phyloP scores from a whole-genome alignment of 352 stramenopile species.

The Globisporangium uncinulatum region DNA sequence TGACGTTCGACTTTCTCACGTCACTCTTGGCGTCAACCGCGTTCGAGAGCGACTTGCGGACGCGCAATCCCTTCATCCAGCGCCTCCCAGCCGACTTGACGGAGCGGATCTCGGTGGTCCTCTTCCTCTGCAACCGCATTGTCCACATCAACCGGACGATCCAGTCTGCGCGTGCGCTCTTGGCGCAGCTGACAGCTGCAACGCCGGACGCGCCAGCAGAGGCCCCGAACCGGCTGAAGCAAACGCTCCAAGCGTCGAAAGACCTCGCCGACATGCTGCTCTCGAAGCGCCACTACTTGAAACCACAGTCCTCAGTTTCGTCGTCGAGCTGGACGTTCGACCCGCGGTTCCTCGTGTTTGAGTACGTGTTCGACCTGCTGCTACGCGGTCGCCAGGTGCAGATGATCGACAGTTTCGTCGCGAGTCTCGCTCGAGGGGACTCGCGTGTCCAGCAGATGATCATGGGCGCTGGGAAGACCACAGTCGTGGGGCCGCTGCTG shows the following conservation, averaged over 20 bases:
- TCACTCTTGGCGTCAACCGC: slow-evolving; percentile 55
- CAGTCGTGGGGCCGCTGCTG: slow-evolving; percentile 97
- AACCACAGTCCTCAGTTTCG: slow-evolving; percentile 9
- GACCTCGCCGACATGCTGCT: slow-evolving; percentile 72
- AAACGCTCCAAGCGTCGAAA: slow-evolving; percentile 75
- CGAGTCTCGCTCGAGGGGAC: slow-evolving; percentile 65
- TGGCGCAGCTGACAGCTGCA: slow-evolving; percentile 16
- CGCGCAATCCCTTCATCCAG: slow-evolving; percentile 62
- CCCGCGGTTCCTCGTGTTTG: slow-evolving; percentile 98
- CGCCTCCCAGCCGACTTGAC: slow-evolving; percentile 22
- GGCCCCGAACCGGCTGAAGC: slow-evolving; percentile 34
- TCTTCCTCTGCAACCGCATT: slow-evolving; percentile 79
- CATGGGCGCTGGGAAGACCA: slow-evolving; percentile 99
- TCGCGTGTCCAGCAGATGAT: slow-evolving; percentile 98
- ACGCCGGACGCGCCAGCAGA: neutral
- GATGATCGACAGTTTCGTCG: slow-evolving; percentile 98
- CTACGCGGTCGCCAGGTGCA: slow-evolving; percentile 97
- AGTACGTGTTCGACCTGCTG: slow-evolving; percentile 99
- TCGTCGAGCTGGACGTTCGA: slow-evolving; percentile 86
- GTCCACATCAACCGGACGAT: slow-evolving; percentile 80
- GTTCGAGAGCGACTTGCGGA: slow-evolving; percentile 54
- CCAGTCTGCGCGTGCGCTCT: slow-evolving; percentile 32
- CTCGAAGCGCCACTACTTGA: slow-evolving; percentile 73
- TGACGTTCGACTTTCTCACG: slow-evolving; percentile 78
- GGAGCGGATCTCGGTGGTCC: slow-evolving; percentile 47